A percentile compares a stretch with the other conserved stretches of the same genome.
These are phyloP conservation scores for Parafenestella ontariensis DNA, from an alignment of 2,329 filamentous ascomycete species.

Conservation along the genomic window DNA sequence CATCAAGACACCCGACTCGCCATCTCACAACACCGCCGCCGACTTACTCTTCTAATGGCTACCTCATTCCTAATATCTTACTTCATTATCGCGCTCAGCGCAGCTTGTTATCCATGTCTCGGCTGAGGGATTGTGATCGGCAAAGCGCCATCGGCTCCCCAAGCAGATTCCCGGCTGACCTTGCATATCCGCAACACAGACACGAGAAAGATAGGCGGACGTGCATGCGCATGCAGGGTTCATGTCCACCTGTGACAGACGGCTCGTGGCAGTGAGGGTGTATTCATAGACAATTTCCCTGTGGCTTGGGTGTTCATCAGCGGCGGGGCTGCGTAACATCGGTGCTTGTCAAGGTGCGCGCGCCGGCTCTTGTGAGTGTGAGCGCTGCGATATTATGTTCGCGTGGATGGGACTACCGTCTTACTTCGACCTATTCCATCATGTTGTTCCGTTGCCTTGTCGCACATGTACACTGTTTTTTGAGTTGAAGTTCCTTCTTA, in stretches of 20 bases:
- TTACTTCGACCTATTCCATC: constrained; percentile 1
- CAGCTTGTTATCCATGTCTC: constrained; percentile 1
- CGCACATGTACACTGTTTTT: background rate
- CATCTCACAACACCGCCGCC: background rate
- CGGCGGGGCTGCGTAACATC: background rate
- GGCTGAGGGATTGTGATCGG: background rate
- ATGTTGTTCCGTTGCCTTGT: background rate
- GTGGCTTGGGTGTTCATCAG: background rate
- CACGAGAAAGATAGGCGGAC: background rate
- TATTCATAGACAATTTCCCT: constrained; percentile 1
- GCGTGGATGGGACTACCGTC: background rate
- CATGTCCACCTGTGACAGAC: constrained; percentile 1
- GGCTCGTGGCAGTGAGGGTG: background rate
- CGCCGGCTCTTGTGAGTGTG: constrained; percentile 6
- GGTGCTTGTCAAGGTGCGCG: constrained; percentile 4
- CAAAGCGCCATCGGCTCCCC: constrained; percentile 11
- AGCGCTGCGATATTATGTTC: background rate
- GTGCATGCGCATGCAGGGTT: background rate
- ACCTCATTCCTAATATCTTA: background rate
- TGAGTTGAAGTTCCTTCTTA: background rate
- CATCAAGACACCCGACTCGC: background rate
- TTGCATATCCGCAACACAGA: background rate
- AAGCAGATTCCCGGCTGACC: constrained; percentile 4
- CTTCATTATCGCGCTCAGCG: background rate
- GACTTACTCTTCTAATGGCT: background rate